Conservation (phyloP, 2,329 filamentous ascomycete species). For the Harringtonia lauricola region DNA sequence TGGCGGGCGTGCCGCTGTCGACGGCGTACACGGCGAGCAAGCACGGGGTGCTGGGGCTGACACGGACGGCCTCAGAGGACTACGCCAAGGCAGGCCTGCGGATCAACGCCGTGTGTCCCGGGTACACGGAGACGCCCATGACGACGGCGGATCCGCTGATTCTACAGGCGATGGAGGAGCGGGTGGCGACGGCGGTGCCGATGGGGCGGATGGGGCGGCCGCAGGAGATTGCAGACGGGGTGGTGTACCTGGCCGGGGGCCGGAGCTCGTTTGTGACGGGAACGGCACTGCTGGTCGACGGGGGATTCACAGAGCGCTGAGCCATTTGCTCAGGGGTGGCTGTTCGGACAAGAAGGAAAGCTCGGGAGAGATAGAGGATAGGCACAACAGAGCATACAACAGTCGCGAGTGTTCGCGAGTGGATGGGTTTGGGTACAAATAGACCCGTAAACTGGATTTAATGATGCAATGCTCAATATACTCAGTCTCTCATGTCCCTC, state of each 20-base stretch:
- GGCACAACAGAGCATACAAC: too few species aligned
- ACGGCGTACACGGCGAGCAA: constrained; percentile 40
- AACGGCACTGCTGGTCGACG: constrained; percentile 33
- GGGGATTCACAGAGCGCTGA: constrained; percentile 28
- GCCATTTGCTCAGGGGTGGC: too few species aligned
- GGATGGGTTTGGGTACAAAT: too few species aligned
- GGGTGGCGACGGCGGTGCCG: constrained; percentile 33
- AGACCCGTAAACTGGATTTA: too few species aligned
- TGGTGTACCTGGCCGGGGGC: constrained; percentile 38
- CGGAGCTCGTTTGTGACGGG: constrained; percentile 43
- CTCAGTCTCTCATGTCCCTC: too few species aligned
- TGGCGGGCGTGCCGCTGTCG: constrained; percentile 38
- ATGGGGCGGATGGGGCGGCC: constrained; percentile 32
- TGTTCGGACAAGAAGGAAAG: too few species aligned
- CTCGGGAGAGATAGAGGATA: too few species aligned
- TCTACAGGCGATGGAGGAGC: constrained; percentile 11
- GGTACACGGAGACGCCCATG: constrained; percentile 11
- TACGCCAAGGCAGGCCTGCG: constrained; percentile 41
- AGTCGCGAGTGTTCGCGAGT: too few species aligned
- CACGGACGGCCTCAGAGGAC: constrained; percentile 38
- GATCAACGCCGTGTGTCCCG: constrained; percentile 51
- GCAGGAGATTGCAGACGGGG: constrained; percentile 42
- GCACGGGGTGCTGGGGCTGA: constrained; percentile 39
- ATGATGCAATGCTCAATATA: too few species aligned
- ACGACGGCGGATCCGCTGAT: constrained; percentile 20